Evolutionary conservation across 108 stramenopile genomes (phyloP).

Genomic region (Cylindrotheca fusiformis): DNA sequence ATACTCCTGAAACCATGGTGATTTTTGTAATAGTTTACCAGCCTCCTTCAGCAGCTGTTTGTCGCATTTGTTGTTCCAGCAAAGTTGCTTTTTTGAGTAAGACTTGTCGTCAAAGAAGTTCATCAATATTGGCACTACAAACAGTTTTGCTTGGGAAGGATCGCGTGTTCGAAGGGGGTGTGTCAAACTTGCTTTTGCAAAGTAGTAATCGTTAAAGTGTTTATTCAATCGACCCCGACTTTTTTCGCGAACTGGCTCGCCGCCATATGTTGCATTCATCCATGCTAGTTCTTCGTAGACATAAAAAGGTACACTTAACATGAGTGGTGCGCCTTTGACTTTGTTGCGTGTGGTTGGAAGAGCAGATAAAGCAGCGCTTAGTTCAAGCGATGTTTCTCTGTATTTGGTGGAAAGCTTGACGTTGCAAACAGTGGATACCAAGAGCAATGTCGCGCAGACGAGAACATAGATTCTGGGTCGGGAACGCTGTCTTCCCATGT

Average conservation of each 20-base stretch:
- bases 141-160: slow-evolving; percentile 21
- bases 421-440: too few species aligned
- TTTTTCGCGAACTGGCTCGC: not conserved
- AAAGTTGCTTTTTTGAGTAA: slow-evolving; percentile 3
- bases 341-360: too few species aligned
- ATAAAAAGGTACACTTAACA: slow-evolving; percentile 22
- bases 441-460: too few species aligned
- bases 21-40: slow-evolving; percentile 1
- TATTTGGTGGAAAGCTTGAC: too few species aligned
- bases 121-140: slow-evolving; percentile 20
- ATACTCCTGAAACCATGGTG: slow-evolving; percentile 6
- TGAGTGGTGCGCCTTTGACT: too few species aligned
- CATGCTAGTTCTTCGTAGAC: slow-evolving; percentile 28
- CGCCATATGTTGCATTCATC: slow-evolving; percentile 11
- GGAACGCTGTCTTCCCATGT: too few species aligned
- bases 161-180: slow-evolving; percentile 34
- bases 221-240: not conserved
- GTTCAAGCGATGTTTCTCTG: too few species aligned
- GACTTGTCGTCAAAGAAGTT: slow-evolving; percentile 4
- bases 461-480: too few species aligned
- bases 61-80: not conserved
- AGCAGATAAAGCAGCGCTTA: too few species aligned
- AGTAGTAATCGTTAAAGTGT: slow-evolving; percentile 24
- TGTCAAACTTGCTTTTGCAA: slow-evolving; percentile 3
- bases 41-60: slow-evolving; percentile 3